Evolutionary conservation across 1,284 basidiomycete species (phyloP), one percentile per base, ranked within the genome.

Genomic region (Caloboletus inedulis): DNA sequence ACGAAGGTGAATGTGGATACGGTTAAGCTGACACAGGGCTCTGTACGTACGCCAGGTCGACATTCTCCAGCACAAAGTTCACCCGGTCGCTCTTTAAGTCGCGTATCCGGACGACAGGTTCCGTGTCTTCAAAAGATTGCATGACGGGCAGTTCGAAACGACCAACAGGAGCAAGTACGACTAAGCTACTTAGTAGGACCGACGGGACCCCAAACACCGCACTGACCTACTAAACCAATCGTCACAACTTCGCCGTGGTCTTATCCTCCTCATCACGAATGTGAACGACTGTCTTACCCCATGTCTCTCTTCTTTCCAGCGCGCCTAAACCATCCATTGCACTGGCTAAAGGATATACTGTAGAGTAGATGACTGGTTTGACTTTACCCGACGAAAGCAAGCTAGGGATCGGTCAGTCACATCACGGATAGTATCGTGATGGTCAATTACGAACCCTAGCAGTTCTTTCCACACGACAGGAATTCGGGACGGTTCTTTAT

Each of bases 11-110:
- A 56, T 52, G 43, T 21, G 27, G 49, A 47, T 34, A 33, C 23
- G 23, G 36, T 23, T 39, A 13, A 23, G 37, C 34, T 10, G 21
- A 55, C 43, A 44, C 27, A 25, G 35, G 48, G 31, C 51, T 43
- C 47, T 40, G 35, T 16, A 73, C 83, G 61, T 62, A 94, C 86
- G 89, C 90, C 64, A 96, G 78, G 71, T 97, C 93, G 27, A 96
- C 93, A 79, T 95, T 94, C 68, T 92, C 89, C 9, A 97, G 77
- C 16, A 94, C 85, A 65, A 98, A 97, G 62, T 91, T 89, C 55
- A 92, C 89, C 52, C 82, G 78, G 63, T 93, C 88, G 61, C 81
- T 82, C 64, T 89, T 84, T 49, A 93, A 72, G 57, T 90, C 86
- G 50, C 89, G 84, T 65, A 91, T 91, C 50, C 84, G 80, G 16